Conservation (phyloP, 2,329 filamentous ascomycete genomes). For the Verticillium longisporum region DNA sequence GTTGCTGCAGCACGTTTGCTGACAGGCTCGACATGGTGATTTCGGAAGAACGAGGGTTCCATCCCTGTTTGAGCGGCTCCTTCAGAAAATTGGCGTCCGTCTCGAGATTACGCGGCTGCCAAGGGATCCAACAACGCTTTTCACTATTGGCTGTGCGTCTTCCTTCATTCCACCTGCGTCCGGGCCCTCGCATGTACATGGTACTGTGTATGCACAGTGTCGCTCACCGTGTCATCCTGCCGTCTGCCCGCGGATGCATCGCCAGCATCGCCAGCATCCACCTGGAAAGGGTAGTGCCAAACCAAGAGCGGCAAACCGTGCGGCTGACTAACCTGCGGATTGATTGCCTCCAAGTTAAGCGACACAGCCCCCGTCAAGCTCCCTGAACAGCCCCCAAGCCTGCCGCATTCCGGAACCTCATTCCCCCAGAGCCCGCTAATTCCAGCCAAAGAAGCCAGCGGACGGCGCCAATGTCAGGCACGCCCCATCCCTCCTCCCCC, state of each 20-base stretch:
- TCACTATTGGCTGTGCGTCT: not conserved
- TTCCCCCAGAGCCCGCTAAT: not conserved
- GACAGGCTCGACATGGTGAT: not conserved
- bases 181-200: not conserved
- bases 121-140: not conserved
- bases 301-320: not conserved
- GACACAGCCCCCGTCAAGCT: not conserved
- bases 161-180: not conserved
- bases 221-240: not conserved
- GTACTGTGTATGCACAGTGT: not conserved
- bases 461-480: not conserved
- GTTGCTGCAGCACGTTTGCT: too few relatives aligned
- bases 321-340: not conserved
- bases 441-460: not conserved
- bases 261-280: not conserved
- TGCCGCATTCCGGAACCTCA: not conserved
- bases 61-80: not conserved
- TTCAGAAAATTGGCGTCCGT: not conserved
- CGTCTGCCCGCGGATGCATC: not conserved
- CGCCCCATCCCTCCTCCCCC: not conserved
- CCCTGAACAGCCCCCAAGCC: not conserved
- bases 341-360: not conserved
- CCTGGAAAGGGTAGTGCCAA: not conserved
- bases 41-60: not conserved
- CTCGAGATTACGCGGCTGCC: conserved; percentile 5